Evolutionary conservation across 2,329 filamentous ascomycete genomes (phyloP), one percentile per base, ranked within the genome.

Genomic region (Ophiostoma triangulosporum): DNA sequence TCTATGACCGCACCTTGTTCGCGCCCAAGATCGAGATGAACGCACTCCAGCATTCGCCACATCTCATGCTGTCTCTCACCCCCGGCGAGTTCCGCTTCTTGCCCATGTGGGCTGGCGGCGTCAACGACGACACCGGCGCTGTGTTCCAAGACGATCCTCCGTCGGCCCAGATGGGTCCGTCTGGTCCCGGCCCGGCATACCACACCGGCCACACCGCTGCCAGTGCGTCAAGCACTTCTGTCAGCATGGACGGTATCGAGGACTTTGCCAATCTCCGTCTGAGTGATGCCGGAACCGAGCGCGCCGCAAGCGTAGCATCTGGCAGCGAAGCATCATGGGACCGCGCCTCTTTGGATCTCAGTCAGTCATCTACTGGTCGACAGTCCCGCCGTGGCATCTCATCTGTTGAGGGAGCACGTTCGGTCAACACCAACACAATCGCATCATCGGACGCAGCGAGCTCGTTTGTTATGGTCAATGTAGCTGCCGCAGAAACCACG

Each of bases 51-150:
- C 32, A 49, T 4, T 71, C 68, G 1, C 64, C 66, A 3, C 72
- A 77, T 58, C 57, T 77, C 24, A 63, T 83, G 0, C 69, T 81
- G 0, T 72, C 69, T 5, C 69, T 86, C 1, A 65, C 67, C 0
- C 71, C 77, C 7, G 3, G 75, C 2, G 82, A 86, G 65, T 73
- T 77, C 58, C 76, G 76, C 54, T 85, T 74, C 57, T 69, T 86
- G 3, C 81, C 83, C 0, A 67, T 84, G 4, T 86, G 80, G 80
- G 81, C 80, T 0, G 81, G 76, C 4, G 82, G 69, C 1, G 64
- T 68, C 43, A 69, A 78, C 55, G 75, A 78, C 57, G 71, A 70
- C 15, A 74, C 71, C 4, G 73, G 74, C 22, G 73, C 72, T 6
- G 73, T 77, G 1, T 75, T 73, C 53, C 69, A 73, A 57, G 54